Percentiles rank a stretch among this genome's conserved stretches.
phyloP scores from a whole-genome alignment of 192 early-diverging fungal genomes.

The Linnemannia elongata region DNA sequence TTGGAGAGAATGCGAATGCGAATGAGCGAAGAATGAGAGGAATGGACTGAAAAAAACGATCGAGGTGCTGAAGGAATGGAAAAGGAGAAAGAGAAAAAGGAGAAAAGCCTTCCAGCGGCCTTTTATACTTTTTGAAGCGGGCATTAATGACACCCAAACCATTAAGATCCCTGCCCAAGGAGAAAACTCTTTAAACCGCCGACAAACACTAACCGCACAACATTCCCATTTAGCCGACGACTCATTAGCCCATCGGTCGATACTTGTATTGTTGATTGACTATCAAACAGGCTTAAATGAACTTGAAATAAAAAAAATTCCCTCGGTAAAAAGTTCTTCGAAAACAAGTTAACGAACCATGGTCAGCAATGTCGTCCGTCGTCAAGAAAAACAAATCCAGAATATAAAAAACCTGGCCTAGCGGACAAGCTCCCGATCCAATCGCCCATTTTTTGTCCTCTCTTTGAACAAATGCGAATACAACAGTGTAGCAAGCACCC shows the following conservation, averaged over 20 bases:
- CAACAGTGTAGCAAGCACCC: background rate
- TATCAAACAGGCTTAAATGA: background rate
- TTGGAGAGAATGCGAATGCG: background rate
- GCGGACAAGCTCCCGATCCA: background rate
- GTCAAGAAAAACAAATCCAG: background rate
- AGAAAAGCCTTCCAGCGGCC: background rate
- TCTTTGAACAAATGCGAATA: background rate
- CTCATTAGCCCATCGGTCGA: background rate
- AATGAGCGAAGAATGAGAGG: background rate
- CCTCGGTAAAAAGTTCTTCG: conserved; percentile 1
- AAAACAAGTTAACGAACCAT: background rate
- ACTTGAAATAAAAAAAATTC: background rate
- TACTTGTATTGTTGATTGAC: background rate
- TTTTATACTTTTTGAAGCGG: conserved; percentile 2
- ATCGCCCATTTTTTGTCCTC: background rate
- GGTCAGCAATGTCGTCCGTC: background rate
- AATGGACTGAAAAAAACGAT: background rate
- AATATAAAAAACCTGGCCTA: background rate
- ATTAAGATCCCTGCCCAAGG: background rate
- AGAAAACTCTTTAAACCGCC: background rate
- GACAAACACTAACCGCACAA: background rate
- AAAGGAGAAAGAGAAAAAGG: background rate
- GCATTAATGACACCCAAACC: background rate
- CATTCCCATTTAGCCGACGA: background rate
- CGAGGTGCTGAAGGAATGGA: background rate